Conservation (phyloP, 2,329 filamentous ascomycete genomes). For the Lachnellula suecica region DNA sequence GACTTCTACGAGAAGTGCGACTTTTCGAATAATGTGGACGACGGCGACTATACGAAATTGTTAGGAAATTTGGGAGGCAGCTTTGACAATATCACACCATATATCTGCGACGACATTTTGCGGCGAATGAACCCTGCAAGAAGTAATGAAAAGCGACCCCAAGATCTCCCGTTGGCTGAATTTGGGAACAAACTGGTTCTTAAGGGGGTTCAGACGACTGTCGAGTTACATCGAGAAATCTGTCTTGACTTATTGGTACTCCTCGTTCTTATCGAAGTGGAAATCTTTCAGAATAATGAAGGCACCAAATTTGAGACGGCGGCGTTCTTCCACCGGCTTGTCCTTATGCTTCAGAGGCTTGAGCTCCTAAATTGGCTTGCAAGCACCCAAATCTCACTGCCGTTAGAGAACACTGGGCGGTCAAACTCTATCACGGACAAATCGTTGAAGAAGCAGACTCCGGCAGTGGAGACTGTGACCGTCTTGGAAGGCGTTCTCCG, state of each 20-base stretch:
- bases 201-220: slow-evolving; percentile 75
- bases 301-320: slow-evolving; percentile 67
- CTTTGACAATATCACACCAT: slow-evolving; percentile 56
- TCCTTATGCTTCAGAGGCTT: slow-evolving; percentile 69
- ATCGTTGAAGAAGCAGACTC: slow-evolving; percentile 37
- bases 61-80: slow-evolving; percentile 66
- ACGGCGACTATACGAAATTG: slow-evolving; percentile 76
- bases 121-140: slow-evolving; percentile 43
- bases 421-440: slow-evolving; percentile 32
- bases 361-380: slow-evolving; percentile 73
- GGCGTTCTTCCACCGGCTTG: slow-evolving; percentile 68
- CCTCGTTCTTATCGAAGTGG: slow-evolving; percentile 81
- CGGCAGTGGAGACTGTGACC: slow-evolving; percentile 51
- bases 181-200: slow-evolving; percentile 77
- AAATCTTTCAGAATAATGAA: slow-evolving; percentile 72
- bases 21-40: slow-evolving; percentile 75
- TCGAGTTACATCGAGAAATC: slow-evolving; percentile 69
- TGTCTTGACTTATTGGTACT: slow-evolving; percentile 82
- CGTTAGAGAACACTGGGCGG: slow-evolving; percentile 43
- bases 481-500: slow-evolving; percentile 59
- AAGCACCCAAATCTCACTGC: slow-evolving; percentile 54
- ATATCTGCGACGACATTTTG: slow-evolving; percentile 54
- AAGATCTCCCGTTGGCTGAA: slow-evolving; percentile 57
- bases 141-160: slow-evolving; percentile 29
- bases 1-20: slow-evolving; percentile 76